Conservation (phyloP, 2,329 filamentous ascomycete species). For the Scytalidium lignicola region DNA sequence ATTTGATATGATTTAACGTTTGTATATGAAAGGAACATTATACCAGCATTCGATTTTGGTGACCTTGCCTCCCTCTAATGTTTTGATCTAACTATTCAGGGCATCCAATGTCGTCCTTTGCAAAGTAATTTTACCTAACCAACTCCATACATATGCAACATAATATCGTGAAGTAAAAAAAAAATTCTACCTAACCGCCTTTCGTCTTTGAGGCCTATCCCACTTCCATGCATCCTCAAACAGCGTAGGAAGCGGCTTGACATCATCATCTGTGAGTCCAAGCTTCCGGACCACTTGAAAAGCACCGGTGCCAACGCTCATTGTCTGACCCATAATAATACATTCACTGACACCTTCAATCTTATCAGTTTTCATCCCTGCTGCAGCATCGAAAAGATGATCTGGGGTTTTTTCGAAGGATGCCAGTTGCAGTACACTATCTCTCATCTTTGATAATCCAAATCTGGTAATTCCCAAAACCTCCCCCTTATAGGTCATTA, state of each 20-base stretch:
- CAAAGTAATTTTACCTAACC: not conserved
- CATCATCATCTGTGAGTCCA: constrained; percentile 55
- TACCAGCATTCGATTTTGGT: not conserved
- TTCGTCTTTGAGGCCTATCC: constrained; percentile 25
- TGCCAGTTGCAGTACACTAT: constrained; percentile 87
- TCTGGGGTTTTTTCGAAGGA: constrained; percentile 98
- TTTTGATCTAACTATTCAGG: too few species aligned
- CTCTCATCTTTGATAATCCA: constrained; percentile 92
- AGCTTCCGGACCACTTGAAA: constrained; percentile 83
- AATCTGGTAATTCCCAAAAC: constrained; percentile 95
- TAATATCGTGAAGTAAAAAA: not conserved
- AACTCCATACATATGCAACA: not conserved
- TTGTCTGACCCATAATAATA: constrained; percentile 97
- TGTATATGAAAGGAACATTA: not conserved
- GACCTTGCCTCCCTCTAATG: not conserved
- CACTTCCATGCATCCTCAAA: constrained; percentile 66
- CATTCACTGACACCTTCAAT: constrained; percentile 94
- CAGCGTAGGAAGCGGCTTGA: constrained; percentile 47
- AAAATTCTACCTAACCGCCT: constrained; percentile 3
- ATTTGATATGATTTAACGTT: constrained; percentile 8
- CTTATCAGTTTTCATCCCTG: constrained; percentile 82
- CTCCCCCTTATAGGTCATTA: constrained; percentile 99
- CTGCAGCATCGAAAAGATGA: constrained; percentile 91
- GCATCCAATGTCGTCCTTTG: not conserved
- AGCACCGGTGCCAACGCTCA: constrained; percentile 83